Base-by-base conservation (phyloP, 148 eudicot species). In the Camellia sinensis region DNA sequence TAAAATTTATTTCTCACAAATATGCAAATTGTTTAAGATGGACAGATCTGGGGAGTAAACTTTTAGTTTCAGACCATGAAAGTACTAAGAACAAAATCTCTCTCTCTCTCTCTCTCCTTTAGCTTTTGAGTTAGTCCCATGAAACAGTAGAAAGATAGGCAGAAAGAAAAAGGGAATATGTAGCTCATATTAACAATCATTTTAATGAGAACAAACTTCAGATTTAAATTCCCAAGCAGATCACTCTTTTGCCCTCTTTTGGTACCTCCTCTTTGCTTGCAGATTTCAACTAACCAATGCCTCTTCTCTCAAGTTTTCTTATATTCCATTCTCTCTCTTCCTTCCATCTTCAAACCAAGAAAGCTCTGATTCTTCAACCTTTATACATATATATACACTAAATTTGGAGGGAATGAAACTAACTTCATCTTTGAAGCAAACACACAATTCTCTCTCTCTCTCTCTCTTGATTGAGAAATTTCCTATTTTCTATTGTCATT, bases 301-400 rank as follows among this genome's bases (percentile, higher is more conserved):
- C 98, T 90, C 97, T 62, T 74, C 57, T 56, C 77, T 57, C 87
- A 95, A 95, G 99, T 91, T 89, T 89, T 83, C 99, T 91, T 73
- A 84, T 92, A 95, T 93, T 94, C 96, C 89, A 81, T 71, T 83
- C 84, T 64, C 84, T 80, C 85, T 84, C 79, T 80, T 83, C 82
- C 71, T 83, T 85, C 87, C 85, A 88, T 88, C 91, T 86, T 85
- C 86, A 87, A 48, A 80, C 81, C 92, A 91, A 92, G 89, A 90
- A 95, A 88, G 88, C 90, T 90, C 83, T 84, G 92, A 92, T 93
- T 92, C 97, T 87, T 76, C 86, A 73, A 68, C 63, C 84, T 85
- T 84, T 84, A 78, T 78, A 70, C 82, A 77, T 83, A 83, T 81
- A 86, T 77, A 68, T 43, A 48, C 18, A 68, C 44, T 29, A 29